Base-by-base conservation (phyloP, 2,329 filamentous ascomycete species). In the Pyricularia sp. region DNA sequence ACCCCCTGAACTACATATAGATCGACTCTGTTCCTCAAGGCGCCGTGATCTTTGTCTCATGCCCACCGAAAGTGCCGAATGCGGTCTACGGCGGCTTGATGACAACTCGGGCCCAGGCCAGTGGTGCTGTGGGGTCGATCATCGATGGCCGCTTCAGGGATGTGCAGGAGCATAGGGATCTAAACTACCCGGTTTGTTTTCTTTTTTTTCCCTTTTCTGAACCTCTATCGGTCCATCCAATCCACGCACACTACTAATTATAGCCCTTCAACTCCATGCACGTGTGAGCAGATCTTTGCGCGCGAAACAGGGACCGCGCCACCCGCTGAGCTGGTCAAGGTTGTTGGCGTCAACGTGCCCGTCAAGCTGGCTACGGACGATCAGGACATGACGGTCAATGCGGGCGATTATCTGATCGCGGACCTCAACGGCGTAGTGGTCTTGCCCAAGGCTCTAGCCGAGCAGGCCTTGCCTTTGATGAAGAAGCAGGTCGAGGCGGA, bases 81-180 rank as follows among this genome's bases (percentile, higher is more conserved):
- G 83, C 83, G 64, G 81, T 84, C 63, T 87, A 85, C 71, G 85
- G 84, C 36, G 84, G 84, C 0, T 75, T 86, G 28, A 86, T 86
- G 84, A 81, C 81, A 28, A 79, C 79, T 3, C 78, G 83, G 25
- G 84, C 84, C 2, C 77, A 79, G 71, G 75, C 76, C 6, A 76
- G 77, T 61, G 80, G 80, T 5, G 83, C 82, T 1, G 81, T 77
- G 1, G 84, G 84, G 0, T 81, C 81, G 3, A 77, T 86, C 14
- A 81, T 86, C 36, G 84, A 86, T 73, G 84, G 84, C 3, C 78
- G 83, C 4, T 78, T 86, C 68, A 80, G 84, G 11, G 84, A 86
- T 72, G 74, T 86, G 30, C 79, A 84, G 71, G 84, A 86, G 75
- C 84, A 86, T 73, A 80, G 84, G 7, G 81, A 79, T 26, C 73